phyloP scores from a whole-genome alignment of 2,329 filamentous ascomycete species.

The Allantophomopsis lycopodina region DNA sequence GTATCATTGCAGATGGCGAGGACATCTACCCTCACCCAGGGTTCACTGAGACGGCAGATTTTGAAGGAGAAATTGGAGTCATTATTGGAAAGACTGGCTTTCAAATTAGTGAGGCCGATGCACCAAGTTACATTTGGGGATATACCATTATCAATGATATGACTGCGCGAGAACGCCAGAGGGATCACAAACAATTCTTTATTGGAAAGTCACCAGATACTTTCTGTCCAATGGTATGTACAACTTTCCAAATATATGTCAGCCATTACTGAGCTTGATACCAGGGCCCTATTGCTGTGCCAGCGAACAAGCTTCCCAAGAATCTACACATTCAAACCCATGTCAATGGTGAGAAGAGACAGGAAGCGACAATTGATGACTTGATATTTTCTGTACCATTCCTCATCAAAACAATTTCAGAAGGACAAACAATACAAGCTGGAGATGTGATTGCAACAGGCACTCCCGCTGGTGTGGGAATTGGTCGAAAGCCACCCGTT shows the following conservation, averaged over 20 bases:
- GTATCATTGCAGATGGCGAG: constrained; percentile 22
- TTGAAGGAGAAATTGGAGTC: constrained; percentile 35
- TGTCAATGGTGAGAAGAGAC: constrained; percentile 35
- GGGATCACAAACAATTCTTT: constrained; percentile 48
- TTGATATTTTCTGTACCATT: constrained; percentile 33
- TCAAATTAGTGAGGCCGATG: constrained; percentile 11
- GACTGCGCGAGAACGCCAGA: constrained; percentile 36
- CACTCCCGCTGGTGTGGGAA: constrained; percentile 32
- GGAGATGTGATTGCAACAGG: constrained; percentile 37
- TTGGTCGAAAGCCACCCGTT: constrained; percentile 26
- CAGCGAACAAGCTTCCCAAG: constrained; percentile 26
- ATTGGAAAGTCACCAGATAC: constrained; percentile 42
- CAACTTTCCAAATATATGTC: constrained; percentile 17
- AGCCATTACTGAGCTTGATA: constrained; percentile 1
- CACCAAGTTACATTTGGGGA: constrained; percentile 11
- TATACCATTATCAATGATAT: constrained; percentile 43
- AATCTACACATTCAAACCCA: constrained; percentile 23
- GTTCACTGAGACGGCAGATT: constrained; percentile 33
- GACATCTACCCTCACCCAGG: constrained; percentile 29
- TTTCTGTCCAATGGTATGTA: constrained; percentile 35
- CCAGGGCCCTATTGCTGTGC: constrained; percentile 35
- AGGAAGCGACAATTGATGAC: constrained; percentile 31
- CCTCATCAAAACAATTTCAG: constrained; percentile 31
- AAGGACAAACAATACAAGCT: constrained; percentile 32
- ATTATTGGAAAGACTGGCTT: constrained; percentile 39